phyloP scores from a whole-genome alignment of 1,284 basidiomycete genomes.

The Malassezia sp. region DNA sequence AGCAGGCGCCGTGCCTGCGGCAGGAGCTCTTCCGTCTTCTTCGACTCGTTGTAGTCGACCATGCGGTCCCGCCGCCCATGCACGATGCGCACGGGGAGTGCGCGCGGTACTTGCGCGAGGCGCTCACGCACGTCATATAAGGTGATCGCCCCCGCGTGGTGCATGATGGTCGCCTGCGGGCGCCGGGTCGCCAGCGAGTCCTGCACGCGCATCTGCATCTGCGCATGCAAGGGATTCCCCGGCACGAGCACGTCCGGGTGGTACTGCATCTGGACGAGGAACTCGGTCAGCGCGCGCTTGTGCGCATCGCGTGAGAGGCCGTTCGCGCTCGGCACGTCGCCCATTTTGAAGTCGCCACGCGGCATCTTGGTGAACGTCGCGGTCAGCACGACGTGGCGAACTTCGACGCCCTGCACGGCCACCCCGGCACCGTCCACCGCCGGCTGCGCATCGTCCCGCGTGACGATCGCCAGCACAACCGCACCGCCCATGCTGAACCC shows the following conservation, averaged over 20 bases:
- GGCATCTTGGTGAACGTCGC: slow-evolving; percentile 42
- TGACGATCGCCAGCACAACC: slow-evolving; percentile 32
- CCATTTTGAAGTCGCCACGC: slow-evolving; percentile 20
- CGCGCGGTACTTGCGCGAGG: slow-evolving; percentile 19
- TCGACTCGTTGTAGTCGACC: slow-evolving; percentile 31
- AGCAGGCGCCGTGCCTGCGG: slow-evolving; percentile 21
- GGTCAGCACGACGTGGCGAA: slow-evolving; percentile 26
- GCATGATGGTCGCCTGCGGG: slow-evolving; percentile 14
- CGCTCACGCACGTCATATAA: slow-evolving; percentile 15
- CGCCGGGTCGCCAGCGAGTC: slow-evolving; percentile 12
- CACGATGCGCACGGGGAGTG: slow-evolving; percentile 23
- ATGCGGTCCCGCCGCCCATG: slow-evolving; percentile 36
- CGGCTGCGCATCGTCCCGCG: slow-evolving; percentile 12
- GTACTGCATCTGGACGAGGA: slow-evolving; percentile 35
- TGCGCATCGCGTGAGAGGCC: slow-evolving; percentile 13
- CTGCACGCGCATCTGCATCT: not conserved
- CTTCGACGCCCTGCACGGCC: slow-evolving; percentile 16
- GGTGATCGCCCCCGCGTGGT: slow-evolving; percentile 20
- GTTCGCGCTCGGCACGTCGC: slow-evolving; percentile 7
- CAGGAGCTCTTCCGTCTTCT: slow-evolving; percentile 20
- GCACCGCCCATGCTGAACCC: slow-evolving; percentile 44
- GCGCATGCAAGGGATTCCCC: not conserved
- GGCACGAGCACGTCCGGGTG: slow-evolving; percentile 20
- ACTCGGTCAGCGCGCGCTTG: slow-evolving; percentile 18
- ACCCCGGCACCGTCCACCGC: slow-evolving; percentile 7